These are phyloP conservation scores for Leonotis leonurus DNA, from an alignment of 257 asterid species.

Conservation along the genomic window DNA sequence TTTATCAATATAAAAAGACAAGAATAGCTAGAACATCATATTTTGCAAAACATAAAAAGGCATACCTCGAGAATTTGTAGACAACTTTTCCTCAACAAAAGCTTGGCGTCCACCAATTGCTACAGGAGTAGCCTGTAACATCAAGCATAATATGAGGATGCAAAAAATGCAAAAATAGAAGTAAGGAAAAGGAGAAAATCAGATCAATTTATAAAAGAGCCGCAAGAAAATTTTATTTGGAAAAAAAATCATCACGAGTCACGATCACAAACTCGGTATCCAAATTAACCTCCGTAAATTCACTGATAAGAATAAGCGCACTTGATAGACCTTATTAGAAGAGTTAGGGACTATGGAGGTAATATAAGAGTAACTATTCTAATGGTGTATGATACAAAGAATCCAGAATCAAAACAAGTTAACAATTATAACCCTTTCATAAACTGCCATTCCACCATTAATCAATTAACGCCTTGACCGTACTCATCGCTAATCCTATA, in stretches of 20 bases:
- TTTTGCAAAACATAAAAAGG: not conserved
- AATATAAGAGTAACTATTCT: not conserved
- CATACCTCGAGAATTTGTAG: slow-evolving; percentile 57
- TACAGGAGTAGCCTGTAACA: slow-evolving; percentile 51
- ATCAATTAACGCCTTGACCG: not conserved
- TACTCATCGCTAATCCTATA: not conserved
- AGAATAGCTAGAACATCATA: not conserved
- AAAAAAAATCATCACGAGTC: not conserved
- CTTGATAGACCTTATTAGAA: not conserved
- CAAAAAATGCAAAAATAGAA: not conserved
- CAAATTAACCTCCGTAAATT: not conserved
- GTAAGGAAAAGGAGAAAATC: too few species aligned
- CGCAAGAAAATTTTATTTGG: not conserved
- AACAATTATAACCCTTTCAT: not conserved
- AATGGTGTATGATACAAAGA: not conserved
- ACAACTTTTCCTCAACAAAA: slow-evolving; percentile 50
- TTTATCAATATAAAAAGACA: not conserved
- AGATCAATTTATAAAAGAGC: not conserved
- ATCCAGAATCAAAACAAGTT: not conserved
- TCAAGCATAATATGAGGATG: slow-evolving; percentile 11
- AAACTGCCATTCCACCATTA: not conserved
- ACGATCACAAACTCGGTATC: not conserved
- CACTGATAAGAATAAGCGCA: not conserved
- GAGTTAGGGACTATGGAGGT: not conserved
- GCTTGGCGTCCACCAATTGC: slow-evolving; percentile 45